Conservation (phyloP, 805 yeast species). For the Ogataea paraovalis region DNA sequence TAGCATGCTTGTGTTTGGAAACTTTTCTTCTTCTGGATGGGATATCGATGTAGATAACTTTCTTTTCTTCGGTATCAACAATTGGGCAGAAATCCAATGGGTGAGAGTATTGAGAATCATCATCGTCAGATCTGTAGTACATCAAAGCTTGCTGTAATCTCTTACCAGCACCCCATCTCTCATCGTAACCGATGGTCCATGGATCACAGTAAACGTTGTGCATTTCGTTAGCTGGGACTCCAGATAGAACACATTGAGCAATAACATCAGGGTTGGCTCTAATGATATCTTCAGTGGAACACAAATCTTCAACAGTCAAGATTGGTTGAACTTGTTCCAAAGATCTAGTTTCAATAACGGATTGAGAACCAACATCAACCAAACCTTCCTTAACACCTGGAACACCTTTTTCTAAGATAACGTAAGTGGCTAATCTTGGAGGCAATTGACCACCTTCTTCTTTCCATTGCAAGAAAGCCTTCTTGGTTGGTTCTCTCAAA, state of each 20-base stretch:
- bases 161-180: constrained; percentile 71
- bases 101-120: constrained; percentile 64
- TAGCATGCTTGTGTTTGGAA: constrained; percentile 63
- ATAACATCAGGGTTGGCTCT: constrained; percentile 70
- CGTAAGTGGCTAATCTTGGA: constrained; percentile 64
- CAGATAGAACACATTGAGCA: constrained; percentile 67
- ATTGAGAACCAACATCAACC: constrained; percentile 50
- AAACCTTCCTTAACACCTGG: constrained; percentile 69
- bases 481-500: constrained; percentile 66
- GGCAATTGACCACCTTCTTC: constrained; percentile 59
- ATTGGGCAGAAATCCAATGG: constrained; percentile 83
- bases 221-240: constrained; percentile 62
- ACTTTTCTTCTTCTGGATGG: constrained; percentile 72
- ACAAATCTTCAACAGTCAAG: constrained; percentile 65
- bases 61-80: constrained; percentile 65
- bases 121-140: constrained; percentile 72
- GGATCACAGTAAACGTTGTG: constrained; percentile 60
- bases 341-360: constrained; percentile 43
- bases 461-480: constrained; percentile 60
- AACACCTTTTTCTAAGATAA: constrained; percentile 53
- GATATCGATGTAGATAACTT: constrained; percentile 71
- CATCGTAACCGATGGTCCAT: constrained; percentile 62
- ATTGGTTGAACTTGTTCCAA: constrained; percentile 69
- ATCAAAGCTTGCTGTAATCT: constrained; percentile 78
- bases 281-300: constrained; percentile 57